Conservation (phyloP, 2,329 filamentous ascomycete genomes). For the Trichothecium roseum region DNA sequence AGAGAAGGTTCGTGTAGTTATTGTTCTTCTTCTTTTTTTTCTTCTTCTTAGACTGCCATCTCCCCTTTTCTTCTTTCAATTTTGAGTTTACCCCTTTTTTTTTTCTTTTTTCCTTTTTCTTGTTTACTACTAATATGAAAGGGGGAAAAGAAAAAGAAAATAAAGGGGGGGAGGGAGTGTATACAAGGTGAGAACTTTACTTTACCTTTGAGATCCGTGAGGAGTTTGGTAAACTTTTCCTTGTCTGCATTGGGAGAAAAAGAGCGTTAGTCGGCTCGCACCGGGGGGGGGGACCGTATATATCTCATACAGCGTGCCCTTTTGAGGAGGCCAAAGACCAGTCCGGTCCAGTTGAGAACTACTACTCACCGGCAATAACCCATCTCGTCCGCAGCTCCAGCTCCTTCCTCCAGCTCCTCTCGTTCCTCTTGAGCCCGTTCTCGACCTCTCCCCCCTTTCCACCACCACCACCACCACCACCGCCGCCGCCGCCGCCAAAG, state of each 20-base stretch:
- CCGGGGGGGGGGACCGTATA: too few species aligned
- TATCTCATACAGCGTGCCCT: too few species aligned
- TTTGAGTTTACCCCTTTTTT: not conserved
- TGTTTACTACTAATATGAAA: too few species aligned
- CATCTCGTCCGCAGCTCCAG: slow-evolving; percentile 26
- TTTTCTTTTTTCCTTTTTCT: too few species aligned
- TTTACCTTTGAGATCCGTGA: slow-evolving; percentile 30
- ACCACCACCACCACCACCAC: slow-evolving; percentile 12
- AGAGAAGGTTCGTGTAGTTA: not conserved
- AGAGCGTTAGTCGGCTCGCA: not conserved
- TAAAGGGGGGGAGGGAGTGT: too few species aligned
- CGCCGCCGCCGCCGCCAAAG: too few species aligned
- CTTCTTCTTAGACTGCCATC: too few species aligned
- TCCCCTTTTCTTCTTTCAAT: too few species aligned
- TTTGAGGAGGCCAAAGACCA: too few species aligned
- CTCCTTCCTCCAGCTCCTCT: slow-evolving; percentile 23
- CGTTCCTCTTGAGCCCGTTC: slow-evolving; percentile 9
- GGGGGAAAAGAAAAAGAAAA: too few species aligned
- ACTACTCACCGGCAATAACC: slow-evolving; percentile 28
- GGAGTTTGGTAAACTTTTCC: slow-evolving; percentile 29
- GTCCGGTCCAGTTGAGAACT: too few species aligned
- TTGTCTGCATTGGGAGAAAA: slow-evolving; percentile 20
- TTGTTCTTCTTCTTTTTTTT: not conserved
- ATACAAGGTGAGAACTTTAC: too few species aligned
- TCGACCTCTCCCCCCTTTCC: slow-evolving; percentile 7